A percentile compares a stretch with the other conserved stretches of the same genome.
Conservation (phyloP, 2,329 filamentous ascomycete species). For the Colletotrichum eleusines region DNA sequence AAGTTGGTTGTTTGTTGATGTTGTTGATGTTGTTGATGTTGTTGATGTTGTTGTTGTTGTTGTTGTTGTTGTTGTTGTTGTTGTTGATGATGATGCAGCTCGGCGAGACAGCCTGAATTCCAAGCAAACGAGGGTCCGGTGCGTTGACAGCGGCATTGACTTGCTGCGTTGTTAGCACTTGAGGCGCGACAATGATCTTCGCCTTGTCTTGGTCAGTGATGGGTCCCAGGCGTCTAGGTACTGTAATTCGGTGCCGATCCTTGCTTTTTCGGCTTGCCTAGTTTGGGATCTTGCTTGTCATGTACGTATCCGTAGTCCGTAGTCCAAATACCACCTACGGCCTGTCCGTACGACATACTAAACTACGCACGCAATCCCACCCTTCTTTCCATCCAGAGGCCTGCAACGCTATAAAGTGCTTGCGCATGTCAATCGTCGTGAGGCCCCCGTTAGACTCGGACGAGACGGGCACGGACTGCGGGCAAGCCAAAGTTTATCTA, state of each 20-base stretch:
- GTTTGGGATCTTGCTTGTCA: slow-evolving; percentile 38
- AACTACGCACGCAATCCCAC: not conserved
- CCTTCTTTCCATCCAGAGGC: slow-evolving; percentile 11
- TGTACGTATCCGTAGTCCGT: not conserved
- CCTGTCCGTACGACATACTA: not conserved
- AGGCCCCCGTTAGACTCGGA: slow-evolving; percentile 22
- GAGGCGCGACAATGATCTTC: slow-evolving; percentile 30
- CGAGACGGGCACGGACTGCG: slow-evolving; percentile 39
- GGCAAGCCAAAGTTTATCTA: slow-evolving; percentile 35
- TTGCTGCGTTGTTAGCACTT: slow-evolving; percentile 31
- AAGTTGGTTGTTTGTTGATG: not conserved
- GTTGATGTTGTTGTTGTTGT: not conserved
- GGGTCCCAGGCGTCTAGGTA: slow-evolving; percentile 15
- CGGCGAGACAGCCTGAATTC: slow-evolving; percentile 3
- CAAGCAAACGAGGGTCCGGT: slow-evolving; percentile 16
- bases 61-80: not conserved
- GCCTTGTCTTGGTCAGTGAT: slow-evolving; percentile 31
- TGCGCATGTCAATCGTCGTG: slow-evolving; percentile 33
- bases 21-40: slow-evolving; percentile 15
- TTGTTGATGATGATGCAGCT: slow-evolving; percentile 19
- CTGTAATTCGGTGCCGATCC: slow-evolving; percentile 26
- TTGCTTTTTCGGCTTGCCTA: slow-evolving; percentile 17
- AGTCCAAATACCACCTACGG: no score
- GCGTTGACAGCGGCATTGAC: slow-evolving; percentile 32
- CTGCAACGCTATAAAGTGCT: slow-evolving; percentile 28